Evolutionary conservation across 2,329 filamentous ascomycete genomes (phyloP).

Genomic region (Aspergillus chevalieri): DNA sequence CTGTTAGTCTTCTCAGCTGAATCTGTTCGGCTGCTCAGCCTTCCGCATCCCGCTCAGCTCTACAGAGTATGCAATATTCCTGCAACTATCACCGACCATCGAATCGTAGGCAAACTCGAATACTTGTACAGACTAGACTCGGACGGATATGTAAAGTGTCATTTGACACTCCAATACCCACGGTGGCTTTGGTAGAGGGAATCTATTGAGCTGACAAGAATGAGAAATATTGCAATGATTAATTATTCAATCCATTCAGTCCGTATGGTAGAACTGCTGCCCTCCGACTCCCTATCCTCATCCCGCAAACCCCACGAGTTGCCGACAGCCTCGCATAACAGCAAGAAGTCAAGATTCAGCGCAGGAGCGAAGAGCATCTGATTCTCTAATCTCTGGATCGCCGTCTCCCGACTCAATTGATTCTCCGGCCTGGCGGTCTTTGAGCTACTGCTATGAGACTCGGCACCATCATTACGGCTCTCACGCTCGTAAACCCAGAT

Average conservation of each 20-base stretch:
- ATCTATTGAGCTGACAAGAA: too few species aligned
- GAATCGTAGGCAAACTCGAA: too few species aligned
- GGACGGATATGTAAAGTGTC: too few species aligned
- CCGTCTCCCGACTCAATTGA: not conserved
- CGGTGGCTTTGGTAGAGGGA: too few species aligned
- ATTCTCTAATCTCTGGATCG: not conserved
- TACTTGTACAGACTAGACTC: too few species aligned
- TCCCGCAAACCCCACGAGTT: not conserved
- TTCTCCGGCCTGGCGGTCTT: not conserved
- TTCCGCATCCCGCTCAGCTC: too few species aligned
- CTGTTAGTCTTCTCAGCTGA: not conserved
- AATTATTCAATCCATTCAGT: not conserved
- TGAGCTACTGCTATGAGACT: not conserved
- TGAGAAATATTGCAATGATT: too few species aligned
- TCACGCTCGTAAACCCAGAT: slow-evolving; percentile 4
- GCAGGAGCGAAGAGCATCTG: slow-evolving; percentile 1
- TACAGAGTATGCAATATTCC: too few species aligned
- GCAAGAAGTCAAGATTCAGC: slow-evolving; percentile 1
- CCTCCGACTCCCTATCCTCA: not conserved
- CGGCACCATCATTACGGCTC: not conserved
- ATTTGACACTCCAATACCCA: too few species aligned
- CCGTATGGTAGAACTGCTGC: not conserved
- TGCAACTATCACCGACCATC: too few species aligned
- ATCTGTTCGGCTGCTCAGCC: slow-evolving; percentile 15
- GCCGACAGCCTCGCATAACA: not conserved